Conservation (phyloP, 306 rosid genomes). For the Cyclanthera cordifolia region DNA sequence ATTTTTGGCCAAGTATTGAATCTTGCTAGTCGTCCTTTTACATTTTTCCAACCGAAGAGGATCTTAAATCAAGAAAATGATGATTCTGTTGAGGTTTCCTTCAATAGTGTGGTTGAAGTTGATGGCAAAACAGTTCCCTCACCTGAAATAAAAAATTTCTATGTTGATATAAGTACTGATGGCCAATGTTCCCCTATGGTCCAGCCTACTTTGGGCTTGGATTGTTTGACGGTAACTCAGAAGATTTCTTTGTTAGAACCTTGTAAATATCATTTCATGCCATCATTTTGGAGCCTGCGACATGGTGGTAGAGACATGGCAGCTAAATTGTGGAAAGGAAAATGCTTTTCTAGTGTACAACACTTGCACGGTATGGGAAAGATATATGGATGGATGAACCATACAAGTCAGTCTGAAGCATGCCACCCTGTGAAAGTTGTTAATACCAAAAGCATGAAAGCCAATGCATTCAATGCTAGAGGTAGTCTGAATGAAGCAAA, state of each 20-base stretch:
- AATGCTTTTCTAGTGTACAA: conserved; percentile 28
- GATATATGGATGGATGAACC: conserved; percentile 37
- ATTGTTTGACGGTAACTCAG: conserved; percentile 31
- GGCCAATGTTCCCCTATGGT: conserved; percentile 19
- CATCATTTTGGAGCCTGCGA: conserved; percentile 39
- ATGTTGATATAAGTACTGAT: conserved; percentile 18
- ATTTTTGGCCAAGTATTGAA: conserved; percentile 57
- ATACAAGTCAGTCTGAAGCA: conserved; percentile 18
- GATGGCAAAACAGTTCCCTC: conserved; percentile 22
- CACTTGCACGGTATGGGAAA: conserved; percentile 31
- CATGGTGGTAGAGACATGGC: conserved; percentile 16
- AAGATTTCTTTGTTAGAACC: conserved; percentile 38
- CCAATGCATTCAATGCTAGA: conserved; percentile 14
- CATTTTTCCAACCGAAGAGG: conserved; percentile 26
- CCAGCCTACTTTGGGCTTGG: conserved; percentile 27
- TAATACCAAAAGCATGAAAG: conserved; percentile 26
- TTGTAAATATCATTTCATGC: conserved; percentile 20
- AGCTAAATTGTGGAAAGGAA: conserved; percentile 26
- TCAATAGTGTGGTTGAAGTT: conserved; percentile 26
- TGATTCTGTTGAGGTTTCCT: conserved; percentile 22
- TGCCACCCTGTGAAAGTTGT: conserved; percentile 18
- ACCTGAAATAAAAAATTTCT: conserved; percentile 17
- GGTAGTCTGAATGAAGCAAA: conserved; percentile 7
- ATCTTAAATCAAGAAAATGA: conserved; percentile 21
- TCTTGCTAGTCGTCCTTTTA: conserved; percentile 56